These are phyloP conservation scores for Xylaria acuta DNA, from an alignment of 495 filamentous ascomycete genomes.

Conservation along the genomic window DNA sequence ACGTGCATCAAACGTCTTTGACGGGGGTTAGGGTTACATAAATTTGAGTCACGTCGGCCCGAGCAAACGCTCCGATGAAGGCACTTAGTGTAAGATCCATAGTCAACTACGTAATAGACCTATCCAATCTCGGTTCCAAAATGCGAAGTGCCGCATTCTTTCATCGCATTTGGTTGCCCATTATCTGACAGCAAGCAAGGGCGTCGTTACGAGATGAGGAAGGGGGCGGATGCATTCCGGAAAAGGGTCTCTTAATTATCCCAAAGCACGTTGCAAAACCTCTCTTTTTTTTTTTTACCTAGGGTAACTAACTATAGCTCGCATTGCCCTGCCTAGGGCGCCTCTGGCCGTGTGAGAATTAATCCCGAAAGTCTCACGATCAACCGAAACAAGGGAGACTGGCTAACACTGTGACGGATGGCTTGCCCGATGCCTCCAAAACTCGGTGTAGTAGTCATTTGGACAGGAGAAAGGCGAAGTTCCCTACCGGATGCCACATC, in stretches of 20 bases:
- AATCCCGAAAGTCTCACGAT: neutral
- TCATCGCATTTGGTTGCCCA: neutral
- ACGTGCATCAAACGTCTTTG: neutral
- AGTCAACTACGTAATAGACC: neutral
- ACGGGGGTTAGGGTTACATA: neutral
- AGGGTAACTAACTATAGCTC: neutral
- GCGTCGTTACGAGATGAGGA: neutral
- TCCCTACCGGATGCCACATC: neutral
- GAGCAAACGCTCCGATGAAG: neutral
- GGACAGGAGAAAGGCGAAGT: neutral
- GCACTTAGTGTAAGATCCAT: neutral
- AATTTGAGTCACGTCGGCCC: neutral
- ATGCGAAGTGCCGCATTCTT: neutral
- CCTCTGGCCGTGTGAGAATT: neutral
- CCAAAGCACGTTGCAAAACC: neutral
- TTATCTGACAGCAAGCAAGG: neutral
- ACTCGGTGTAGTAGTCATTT: neutral
- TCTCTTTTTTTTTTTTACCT: neutral
- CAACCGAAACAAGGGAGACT: neutral
- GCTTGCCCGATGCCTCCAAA: neutral
- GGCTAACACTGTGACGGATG: neutral
- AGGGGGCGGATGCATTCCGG: neutral
- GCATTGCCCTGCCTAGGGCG: neutral
- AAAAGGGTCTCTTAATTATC: neutral
- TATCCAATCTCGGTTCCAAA: neutral